Base-by-base conservation (phyloP, 1,284 basidiomycete species). In the Inonotus obliquus region DNA sequence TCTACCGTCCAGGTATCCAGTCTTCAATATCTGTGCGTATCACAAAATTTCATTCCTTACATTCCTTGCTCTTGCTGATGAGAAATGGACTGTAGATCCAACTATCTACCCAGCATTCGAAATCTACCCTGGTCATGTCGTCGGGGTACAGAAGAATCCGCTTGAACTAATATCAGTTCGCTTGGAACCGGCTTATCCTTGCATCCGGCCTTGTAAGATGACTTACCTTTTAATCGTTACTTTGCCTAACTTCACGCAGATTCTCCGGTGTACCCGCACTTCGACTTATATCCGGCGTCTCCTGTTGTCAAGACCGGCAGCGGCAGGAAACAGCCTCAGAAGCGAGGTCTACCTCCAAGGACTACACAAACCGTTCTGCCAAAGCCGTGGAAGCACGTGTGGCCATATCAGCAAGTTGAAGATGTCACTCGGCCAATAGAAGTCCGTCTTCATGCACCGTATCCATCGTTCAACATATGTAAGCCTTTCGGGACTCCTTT, bases 91-190 rank as follows among this genome's bases (percentile, higher is more conserved):
- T 49, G n/a, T 11, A 71, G 69, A 69, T 59, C 66, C 66, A 29
- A 66, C 67, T 27, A 60, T 64, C 14, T 70, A 71, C 56, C 71
- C 71, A 13, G 59, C 65, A 39, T 69, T 71, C 59, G 66, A 70
- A 54, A 63, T 72, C 39, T 72, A 71, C 56, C 70, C 71, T 39
- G 56, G 48, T 14, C 54, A 59, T 61, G 38, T 49, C 35, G 44
- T 57, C 35, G 27, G 56, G 37, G 51, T 27, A 55, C 54, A 54
- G 58, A 25, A 11, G 44, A 60, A 48, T 49, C 23, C 45, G 23
- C 44, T 11, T 17, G 51, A 52, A 52, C 5, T 45, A 19, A 47
- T 58, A 14, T 48, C 39, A n/a, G 44, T 56, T 38, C 57, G n/a
- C 23, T 47, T 63, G 17, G 39, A 37, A 9, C 51, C 59, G 1